phyloP scores from a whole-genome alignment of 768 basidiomycete genomes.

The Punctularia strigosozonata region DNA sequence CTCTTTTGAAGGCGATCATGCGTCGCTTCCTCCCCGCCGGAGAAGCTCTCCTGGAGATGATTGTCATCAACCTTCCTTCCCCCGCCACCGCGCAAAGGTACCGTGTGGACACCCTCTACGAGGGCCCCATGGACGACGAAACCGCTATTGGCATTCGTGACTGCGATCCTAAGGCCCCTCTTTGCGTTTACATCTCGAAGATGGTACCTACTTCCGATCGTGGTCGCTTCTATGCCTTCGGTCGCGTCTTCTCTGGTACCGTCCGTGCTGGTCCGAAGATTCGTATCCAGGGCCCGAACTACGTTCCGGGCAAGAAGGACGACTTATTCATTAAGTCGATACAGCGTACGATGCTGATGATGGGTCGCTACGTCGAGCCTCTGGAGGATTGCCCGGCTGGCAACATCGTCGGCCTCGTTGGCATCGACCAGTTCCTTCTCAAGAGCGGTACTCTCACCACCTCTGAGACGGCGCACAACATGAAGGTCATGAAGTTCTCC shows the following conservation, averaged over 20 bases:
- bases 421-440: slow-evolving; percentile 99
- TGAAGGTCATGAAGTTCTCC: slow-evolving; percentile 99
- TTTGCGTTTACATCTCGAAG: slow-evolving; percentile 98
- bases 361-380: slow-evolving; percentile 97
- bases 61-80: slow-evolving; percentile 98
- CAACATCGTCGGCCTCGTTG: slow-evolving; percentile 98
- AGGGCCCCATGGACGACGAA: slow-evolving; percentile 99
- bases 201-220: slow-evolving; percentile 99
- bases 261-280: slow-evolving; percentile 96
- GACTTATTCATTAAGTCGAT: slow-evolving; percentile 97
- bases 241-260: slow-evolving; percentile 99
- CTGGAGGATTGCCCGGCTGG: slow-evolving; percentile 99
- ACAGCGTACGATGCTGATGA: slow-evolving; percentile 99
- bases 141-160: slow-evolving; percentile 97
- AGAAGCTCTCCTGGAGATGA: slow-evolving; percentile 98
- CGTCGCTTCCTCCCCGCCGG: slow-evolving; percentile 99
- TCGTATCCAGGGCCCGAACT: slow-evolving; percentile 99
- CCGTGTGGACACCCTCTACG: slow-evolving; percentile 98
- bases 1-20: slow-evolving; percentile 95
- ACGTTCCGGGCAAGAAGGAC: slow-evolving; percentile 96
- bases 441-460: slow-evolving; percentile 98
- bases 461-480: slow-evolving; percentile 98
- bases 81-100: slow-evolving; percentile 95
- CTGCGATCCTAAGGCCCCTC: slow-evolving; percentile 92
- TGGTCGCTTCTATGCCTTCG: slow-evolving; percentile 99